Percentiles rank a stretch among this genome's conserved stretches.
These are phyloP conservation scores for Collybiopsis luxurians DNA, from an alignment of 768 basidiomycete species.

Conservation along the genomic window DNA sequence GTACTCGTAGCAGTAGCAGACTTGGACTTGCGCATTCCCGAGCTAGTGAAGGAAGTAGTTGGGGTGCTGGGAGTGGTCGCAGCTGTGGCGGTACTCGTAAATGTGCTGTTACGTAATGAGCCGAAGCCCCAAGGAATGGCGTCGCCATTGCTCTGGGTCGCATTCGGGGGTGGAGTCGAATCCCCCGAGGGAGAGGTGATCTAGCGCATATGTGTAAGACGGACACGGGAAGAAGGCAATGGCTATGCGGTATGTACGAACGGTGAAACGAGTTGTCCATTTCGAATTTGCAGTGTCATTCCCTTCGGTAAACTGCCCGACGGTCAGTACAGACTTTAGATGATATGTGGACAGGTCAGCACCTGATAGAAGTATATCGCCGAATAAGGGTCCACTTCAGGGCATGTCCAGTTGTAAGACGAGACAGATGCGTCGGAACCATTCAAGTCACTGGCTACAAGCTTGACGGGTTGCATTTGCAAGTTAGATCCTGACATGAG, in stretches of 20 bases:
- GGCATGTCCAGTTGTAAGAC: conserved; percentile 35
- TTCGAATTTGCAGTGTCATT: conserved; percentile 16
- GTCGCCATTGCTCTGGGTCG: conserved; percentile 31
- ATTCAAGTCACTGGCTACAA: conserved; percentile 26
- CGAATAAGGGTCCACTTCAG: conserved; percentile 32
- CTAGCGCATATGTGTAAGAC: neutral
- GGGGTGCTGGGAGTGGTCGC: neutral
- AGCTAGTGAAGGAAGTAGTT: neutral
- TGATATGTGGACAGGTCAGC: neutral
- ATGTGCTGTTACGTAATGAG: neutral
- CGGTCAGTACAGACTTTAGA: neutral
- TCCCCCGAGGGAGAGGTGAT: conserved; percentile 31
- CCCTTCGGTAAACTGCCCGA: conserved; percentile 26
- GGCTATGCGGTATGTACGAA: neutral
- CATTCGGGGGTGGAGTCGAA: conserved; percentile 21
- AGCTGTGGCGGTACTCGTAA: neutral
- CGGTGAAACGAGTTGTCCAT: conserved; percentile 39
- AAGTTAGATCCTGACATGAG: conserved; percentile 38
- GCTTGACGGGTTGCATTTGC: conserved; percentile 29
- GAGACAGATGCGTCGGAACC: conserved; percentile 25
- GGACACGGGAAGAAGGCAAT: neutral
- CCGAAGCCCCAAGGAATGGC: conserved; percentile 36
- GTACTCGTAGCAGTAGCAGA: conserved; percentile 3
- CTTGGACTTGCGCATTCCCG: conserved; percentile 2
- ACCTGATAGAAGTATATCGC: conserved; percentile 41